Evolutionary conservation across 2,329 filamentous ascomycete genomes (phyloP), one percentile per base, ranked within the genome.

Genomic region (Fusarium vanettenii): DNA sequence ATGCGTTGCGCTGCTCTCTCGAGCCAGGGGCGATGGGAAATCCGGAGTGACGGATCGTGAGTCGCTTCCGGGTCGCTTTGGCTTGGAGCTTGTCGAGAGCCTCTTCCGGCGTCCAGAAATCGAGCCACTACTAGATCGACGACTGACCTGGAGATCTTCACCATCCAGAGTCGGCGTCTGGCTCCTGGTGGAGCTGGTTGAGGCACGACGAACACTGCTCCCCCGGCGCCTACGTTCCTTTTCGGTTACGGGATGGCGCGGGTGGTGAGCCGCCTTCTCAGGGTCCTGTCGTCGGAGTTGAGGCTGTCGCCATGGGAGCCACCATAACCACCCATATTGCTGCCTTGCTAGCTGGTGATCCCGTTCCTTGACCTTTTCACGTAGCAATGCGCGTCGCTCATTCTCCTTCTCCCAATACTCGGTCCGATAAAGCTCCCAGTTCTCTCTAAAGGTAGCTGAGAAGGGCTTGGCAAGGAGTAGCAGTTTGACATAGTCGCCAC

Each of bases 341-440:
- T 92, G 87, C 79, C 90, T 91, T 14, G 92, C 92, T 43, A 94
- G 84, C 70, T 92, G 91, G 20, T 89, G 88, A 77, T 95, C 92
- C 35, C 90, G 89, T 61, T 91, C 89, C 72, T 91, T 90, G 60
- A 98, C 86, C 80, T 93, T 93, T 50, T 88, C 80, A 48, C 94
- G 89, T 27, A 98, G 86, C 67, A 93, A 85, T 4, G 92, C 90
- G 14, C 97, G 91, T 3, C 96, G 92, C 82, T 97, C 95, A 80
- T 99, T 99, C 82, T 99, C 97, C 71, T 92, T 92, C 78, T 98
- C 96, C 97, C 97, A 99, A 84, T 98, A 99, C 70, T 98, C 95
- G 37, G 93, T 92, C 63, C 97, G 90, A 83, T 97, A 99, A 18
- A 96, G 88, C 80, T 99, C 97, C 97, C 97, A 99, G 75, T 98